Base-by-base conservation (phyloP, 2,329 filamentous ascomycete species). In the Myriosclerotinia duriaeana region DNA sequence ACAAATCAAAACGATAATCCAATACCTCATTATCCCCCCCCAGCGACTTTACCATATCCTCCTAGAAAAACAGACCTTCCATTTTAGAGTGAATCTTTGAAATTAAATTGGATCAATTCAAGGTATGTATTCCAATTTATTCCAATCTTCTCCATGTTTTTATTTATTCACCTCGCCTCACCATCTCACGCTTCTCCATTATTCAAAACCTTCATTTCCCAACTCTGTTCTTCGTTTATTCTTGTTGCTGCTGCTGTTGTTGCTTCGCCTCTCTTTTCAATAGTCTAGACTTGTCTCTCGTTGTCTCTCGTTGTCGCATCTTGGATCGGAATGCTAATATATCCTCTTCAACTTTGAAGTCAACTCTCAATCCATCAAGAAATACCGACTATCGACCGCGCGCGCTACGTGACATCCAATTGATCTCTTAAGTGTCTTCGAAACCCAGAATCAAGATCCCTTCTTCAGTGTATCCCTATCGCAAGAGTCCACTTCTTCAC, bases 401-500 rank as follows among this genome's bases (percentile, higher is more conserved):
- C 26, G 26, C 26, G 3, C 26, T 26, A 26, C 26, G n/a, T n/a
- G n/a, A 44, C n/a, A 34, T 36, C 5, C 22, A 20, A 26, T 64
- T n/a, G 34, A 64, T 50, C 36, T 55, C 12, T 42, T 26, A 40
- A 64, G 26, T 48, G 53, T 26, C 62, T 46, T 60, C n/a, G 15
- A 38, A 64, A 11, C 48, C 26, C 53, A 20, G n/a, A 55, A 17
- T 3, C 40, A 55, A 58, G 30, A 56, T 26, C 48, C 68, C 71
- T 26, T 26, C 64, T 68, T 67, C 65, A 70, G 67, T 69, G 54
- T 62, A 69, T 70, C 61, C 62, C 70, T 74, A 69, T 61, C 68
- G 68, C 72, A 73, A 66, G 72, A 72, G 72, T 74, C 48, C 69
- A 53, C 71, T 74, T 73, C 72, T 74, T 74, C 72, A 76, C 72